Conservation (phyloP, 306 rosid genomes). For the Canavalia ensiformis region DNA sequence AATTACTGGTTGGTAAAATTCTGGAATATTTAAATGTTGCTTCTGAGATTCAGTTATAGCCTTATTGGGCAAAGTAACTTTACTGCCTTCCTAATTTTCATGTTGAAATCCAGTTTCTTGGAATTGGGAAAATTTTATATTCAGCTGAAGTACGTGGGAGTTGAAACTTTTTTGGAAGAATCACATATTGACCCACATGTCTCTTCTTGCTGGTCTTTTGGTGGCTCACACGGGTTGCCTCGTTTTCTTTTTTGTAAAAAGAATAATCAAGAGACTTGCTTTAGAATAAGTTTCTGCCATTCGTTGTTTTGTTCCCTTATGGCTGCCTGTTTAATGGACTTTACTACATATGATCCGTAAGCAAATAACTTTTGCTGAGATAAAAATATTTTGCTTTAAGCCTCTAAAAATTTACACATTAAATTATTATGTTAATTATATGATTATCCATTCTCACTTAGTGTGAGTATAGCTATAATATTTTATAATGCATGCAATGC, state of each 20-base stretch:
- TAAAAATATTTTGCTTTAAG: not conserved
- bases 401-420: not conserved
- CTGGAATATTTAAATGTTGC: conserved; percentile 9
- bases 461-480: too few species aligned
- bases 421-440: too few species aligned
- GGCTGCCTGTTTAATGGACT: not conserved
- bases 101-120: conserved; percentile 15
- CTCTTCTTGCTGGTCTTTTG: not conserved
- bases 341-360: not conserved
- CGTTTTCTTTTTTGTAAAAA: not conserved
- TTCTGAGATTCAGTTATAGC: not conserved
- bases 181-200: not conserved
- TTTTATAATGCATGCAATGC: too few species aligned
- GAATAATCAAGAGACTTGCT: not conserved
- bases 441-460: too few species aligned
- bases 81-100: conserved; percentile 5
- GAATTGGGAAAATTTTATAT: not conserved
- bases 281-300: not conserved
- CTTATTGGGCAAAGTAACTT: conserved; percentile 10
- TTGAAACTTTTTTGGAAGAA: not conserved
- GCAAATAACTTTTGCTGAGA: not conserved
- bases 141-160: not conserved
- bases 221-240: not conserved
- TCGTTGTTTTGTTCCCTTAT: not conserved
- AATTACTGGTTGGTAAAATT: not conserved